Percentiles rank a stretch among this genome's conserved stretches.
Conservation (phyloP, 192 early-diverging fungal genomes). For the Podila epicladia region DNA sequence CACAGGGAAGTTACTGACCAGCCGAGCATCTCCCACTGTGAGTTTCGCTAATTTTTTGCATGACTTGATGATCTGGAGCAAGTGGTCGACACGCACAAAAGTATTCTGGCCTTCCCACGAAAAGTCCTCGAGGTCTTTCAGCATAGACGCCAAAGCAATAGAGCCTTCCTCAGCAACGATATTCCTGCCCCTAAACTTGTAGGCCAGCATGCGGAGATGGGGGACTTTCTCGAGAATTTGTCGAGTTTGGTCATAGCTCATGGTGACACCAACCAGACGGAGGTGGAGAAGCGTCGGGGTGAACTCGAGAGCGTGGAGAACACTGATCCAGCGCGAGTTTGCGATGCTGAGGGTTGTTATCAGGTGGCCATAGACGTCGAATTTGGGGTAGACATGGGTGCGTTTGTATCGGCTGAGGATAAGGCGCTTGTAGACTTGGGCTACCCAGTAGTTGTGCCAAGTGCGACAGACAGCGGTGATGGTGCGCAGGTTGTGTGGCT, state of each 20-base stretch:
- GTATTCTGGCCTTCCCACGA: background rate
- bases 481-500: background rate
- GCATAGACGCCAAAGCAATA: background rate
- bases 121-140: background rate
- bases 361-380: background rate
- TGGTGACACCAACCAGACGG: background rate
- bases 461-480: background rate
- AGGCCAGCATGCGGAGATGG: background rate
- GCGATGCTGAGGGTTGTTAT: background rate
- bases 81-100: background rate
- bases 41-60: background rate
- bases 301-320: background rate
- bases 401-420: conserved; percentile 3
- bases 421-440: background rate
- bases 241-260: background rate
- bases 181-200: background rate
- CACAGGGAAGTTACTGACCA: no score
- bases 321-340: background rate
- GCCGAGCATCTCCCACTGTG: no score
- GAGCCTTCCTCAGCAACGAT: background rate
- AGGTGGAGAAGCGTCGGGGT: background rate
- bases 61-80: background rate
- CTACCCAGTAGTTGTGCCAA: conserved; percentile 3
- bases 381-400: background rate
- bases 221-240: background rate